Evolutionary conservation across 305 asterid genomes (phyloP).

Genomic region (Euphrasia arctica): DNA sequence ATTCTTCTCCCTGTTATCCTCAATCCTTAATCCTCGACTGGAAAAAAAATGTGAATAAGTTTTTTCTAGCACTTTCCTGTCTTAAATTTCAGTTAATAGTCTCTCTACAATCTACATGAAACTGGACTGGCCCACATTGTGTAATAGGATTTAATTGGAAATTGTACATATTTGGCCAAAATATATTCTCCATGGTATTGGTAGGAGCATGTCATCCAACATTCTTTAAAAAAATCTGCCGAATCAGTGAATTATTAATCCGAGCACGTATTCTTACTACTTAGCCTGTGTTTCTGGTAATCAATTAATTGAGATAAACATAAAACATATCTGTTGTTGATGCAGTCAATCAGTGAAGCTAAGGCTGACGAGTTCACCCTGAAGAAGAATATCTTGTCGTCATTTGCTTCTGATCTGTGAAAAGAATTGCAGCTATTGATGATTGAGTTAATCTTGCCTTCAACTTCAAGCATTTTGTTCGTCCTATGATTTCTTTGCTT

Average conservation of each 20-base stretch:
- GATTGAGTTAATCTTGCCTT: conserved; percentile 11
- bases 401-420: conserved; percentile 35
- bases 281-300: background rate
- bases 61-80: background rate
- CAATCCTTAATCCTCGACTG: conserved; percentile 15
- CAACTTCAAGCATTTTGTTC: conserved; percentile 14
- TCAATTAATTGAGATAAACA: background rate
- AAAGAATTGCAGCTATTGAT: conserved; percentile 23
- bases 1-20: background rate
- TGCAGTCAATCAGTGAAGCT: conserved; percentile 51
- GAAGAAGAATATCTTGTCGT: conserved; percentile 51
- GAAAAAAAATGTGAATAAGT: background rate
- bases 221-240: background rate
- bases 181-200: background rate
- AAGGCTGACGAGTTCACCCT: conserved; percentile 58
- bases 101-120: conserved; percentile 9
- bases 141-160: background rate
- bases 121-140: background rate
- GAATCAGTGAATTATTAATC: background rate
- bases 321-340: conserved; percentile 4
- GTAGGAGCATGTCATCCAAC: background rate
- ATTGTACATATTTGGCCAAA: background rate
- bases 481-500: background rate
- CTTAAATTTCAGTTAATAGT: background rate
- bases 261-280: conserved; percentile 13